Conservation (phyloP, 352 stramenopile species). For the Pythium aristosporum region DNA sequence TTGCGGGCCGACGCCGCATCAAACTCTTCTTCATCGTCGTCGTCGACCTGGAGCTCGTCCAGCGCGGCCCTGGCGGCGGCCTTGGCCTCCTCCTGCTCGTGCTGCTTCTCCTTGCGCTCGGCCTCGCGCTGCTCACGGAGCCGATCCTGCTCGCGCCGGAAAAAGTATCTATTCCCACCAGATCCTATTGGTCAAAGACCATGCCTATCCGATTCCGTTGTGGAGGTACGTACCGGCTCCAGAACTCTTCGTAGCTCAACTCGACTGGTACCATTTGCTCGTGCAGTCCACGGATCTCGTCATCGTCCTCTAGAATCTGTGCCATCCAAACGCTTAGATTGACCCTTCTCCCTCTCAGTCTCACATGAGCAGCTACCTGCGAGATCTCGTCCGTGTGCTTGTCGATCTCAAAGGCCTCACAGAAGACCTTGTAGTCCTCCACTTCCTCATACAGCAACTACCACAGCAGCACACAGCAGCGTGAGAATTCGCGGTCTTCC, state of each 20-base stretch:
- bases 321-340: neutral
- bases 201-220: neutral
- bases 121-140: conserved; percentile 40
- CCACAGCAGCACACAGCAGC: neutral
- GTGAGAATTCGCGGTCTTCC: neutral
- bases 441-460: conserved; percentile 81
- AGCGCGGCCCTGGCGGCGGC: conserved; percentile 22
- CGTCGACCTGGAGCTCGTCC: conserved; percentile 36
- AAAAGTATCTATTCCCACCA: conserved; percentile 50
- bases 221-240: conserved; percentile 45
- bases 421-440: conserved; percentile 68
- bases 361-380: conserved; percentile 24
- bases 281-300: conserved; percentile 55
- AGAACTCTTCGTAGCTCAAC: conserved; percentile 83
- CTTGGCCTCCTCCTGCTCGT: conserved; percentile 33
- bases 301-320: conserved; percentile 50
- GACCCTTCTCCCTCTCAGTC: neutral
- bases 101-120: conserved; percentile 34
- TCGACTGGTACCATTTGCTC: conserved; percentile 73
- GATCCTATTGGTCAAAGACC: neutral
- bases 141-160: conserved; percentile 54
- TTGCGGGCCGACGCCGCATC: conserved; percentile 25
- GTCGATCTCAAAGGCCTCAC: conserved; percentile 58
- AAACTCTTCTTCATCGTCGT: conserved; percentile 38
- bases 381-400: conserved; percentile 74